Base-by-base conservation (phyloP, 179 eudicot genomes). In the Dionaea muscipula region DNA sequence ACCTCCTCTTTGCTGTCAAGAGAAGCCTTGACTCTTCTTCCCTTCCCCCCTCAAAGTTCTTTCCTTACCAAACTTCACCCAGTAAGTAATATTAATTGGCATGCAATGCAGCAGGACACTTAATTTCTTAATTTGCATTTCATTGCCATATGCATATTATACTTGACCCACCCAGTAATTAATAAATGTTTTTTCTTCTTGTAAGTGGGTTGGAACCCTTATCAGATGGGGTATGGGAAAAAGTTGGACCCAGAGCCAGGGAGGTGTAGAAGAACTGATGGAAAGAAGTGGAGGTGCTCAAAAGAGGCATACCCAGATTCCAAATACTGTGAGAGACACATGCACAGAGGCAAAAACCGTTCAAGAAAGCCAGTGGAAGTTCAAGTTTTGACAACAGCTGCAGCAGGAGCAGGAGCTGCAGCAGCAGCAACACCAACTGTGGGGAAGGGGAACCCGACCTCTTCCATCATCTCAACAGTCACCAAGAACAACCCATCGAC, bases 311-410 rank as follows among this genome's bases (percentile, higher is more conserved):
- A 81, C 63, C 83, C 91, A 18, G 94, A 91, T 64, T 91, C 98
- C 1, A 91, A 91, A 61, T 91, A 91, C 81, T 91, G 95, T 65
- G 98, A 91, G 47, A 73, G 94, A 51, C 98, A 91, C 81, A 91
- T 87, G 95, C 98, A 91, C 56, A 70, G 98, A 84, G 98, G 98
- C 75, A 76, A 89, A 64, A 91, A 91, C 81, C 95, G 95, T 87
- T 91, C 95, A 84, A 87, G 98, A 91, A 87, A 91, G 98, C 95
- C 94, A 83, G 97, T 90, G 97, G 95, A 89, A 80, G 49, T 60
- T 40, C 28, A 55, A 47, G 40, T 50, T 23, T 4, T 65, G 46
- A 31, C 75, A 58, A 0, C 76, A 13, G 19, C 58, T 31, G 20
- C 5, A 18, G 49, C 53, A 35, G 3, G 71, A 11, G 1, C 36